Evolutionary conservation across 768 basidiomycete genomes (phyloP).

Genomic region (Podaxis pistillaris): DNA sequence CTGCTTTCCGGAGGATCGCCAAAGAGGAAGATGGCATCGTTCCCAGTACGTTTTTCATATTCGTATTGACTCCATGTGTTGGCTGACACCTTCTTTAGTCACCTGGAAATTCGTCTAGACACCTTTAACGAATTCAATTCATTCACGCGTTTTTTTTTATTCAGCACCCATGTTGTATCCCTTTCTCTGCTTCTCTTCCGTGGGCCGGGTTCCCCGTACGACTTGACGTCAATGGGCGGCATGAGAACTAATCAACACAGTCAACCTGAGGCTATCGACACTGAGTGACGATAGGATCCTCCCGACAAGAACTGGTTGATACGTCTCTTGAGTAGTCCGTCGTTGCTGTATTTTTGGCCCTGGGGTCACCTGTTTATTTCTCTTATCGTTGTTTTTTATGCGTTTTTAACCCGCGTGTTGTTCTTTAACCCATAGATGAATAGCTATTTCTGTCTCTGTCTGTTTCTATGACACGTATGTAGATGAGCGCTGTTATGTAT

Average conservation of each 20-base stretch:
- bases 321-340: slow-evolving; percentile 1
- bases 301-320: slow-evolving; percentile 5
- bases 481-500: background rate
- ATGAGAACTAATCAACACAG: slow-evolving; percentile 6
- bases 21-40: slow-evolving; percentile 49
- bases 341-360: background rate
- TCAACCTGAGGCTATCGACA: slow-evolving; percentile 5
- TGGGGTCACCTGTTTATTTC: background rate
- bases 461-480: too few relatives aligned
- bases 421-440: background rate
- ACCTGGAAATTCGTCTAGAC: slow-evolving; percentile 35
- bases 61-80: background rate
- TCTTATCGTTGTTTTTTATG: background rate
- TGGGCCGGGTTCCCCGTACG: slow-evolving; percentile 1
- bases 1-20: slow-evolving; percentile 63
- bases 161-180: slow-evolving; percentile 31
- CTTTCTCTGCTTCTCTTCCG: slow-evolving; percentile 25
- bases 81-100: slow-evolving; percentile 27
- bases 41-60: slow-evolving; percentile 42
- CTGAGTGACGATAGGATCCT: slow-evolving; percentile 8
- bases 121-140: slow-evolving; percentile 31
- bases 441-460: background rate
- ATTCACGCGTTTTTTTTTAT: slow-evolving; percentile 14
- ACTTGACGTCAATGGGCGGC: slow-evolving; percentile 15
- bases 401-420: background rate